Percentiles rank a stretch among this genome's conserved stretches.
These are phyloP conservation scores for Yamadazyma kitorensis DNA, from an alignment of 805 yeast genomes.

Conservation along the genomic window DNA sequence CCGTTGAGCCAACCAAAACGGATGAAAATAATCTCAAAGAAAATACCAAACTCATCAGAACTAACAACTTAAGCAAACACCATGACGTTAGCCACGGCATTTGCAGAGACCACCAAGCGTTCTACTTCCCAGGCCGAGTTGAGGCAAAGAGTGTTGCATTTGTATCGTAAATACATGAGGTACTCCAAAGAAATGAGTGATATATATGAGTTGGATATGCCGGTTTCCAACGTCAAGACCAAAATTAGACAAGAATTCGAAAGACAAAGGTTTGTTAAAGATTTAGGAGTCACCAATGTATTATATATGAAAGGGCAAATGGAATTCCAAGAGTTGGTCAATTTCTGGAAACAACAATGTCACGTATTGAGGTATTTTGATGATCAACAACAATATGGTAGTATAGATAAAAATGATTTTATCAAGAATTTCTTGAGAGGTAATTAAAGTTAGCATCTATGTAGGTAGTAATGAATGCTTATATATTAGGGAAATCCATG, in stretches of 20 bases:
- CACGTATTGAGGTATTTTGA: slow-evolving; percentile 82
- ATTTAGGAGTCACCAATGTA: slow-evolving; percentile 62
- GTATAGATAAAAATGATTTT: slow-evolving; percentile 57
- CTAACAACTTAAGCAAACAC: slow-evolving; percentile 6
- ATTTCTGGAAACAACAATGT: slow-evolving; percentile 88
- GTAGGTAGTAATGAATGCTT: slow-evolving; percentile 1
- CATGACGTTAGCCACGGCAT: slow-evolving; percentile 73
- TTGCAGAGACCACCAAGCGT: slow-evolving; percentile 77
- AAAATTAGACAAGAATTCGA: slow-evolving; percentile 88
- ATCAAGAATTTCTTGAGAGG: slow-evolving; percentile 74
- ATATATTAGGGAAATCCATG: too few relatives aligned
- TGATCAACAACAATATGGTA: slow-evolving; percentile 55
- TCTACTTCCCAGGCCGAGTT: slow-evolving; percentile 60
- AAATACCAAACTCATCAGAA: too few relatives aligned
- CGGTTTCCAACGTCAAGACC: slow-evolving; percentile 74
- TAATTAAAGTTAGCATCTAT: slow-evolving; percentile 22
- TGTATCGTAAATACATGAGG: slow-evolving; percentile 72
- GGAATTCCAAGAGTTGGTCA: slow-evolving; percentile 86
- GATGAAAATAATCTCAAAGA: slow-evolving; percentile 3
- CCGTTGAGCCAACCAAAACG: slow-evolving; percentile 23
- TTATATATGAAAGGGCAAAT: slow-evolving; percentile 79
- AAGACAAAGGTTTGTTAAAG: slow-evolving; percentile 72
- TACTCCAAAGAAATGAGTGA: slow-evolving; percentile 58
- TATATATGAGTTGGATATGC: slow-evolving; percentile 71
- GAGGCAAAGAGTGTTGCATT: slow-evolving; percentile 58